Conservation (phyloP, 192 early-diverging fungal genomes). For the Coemansia sp. region DNA sequence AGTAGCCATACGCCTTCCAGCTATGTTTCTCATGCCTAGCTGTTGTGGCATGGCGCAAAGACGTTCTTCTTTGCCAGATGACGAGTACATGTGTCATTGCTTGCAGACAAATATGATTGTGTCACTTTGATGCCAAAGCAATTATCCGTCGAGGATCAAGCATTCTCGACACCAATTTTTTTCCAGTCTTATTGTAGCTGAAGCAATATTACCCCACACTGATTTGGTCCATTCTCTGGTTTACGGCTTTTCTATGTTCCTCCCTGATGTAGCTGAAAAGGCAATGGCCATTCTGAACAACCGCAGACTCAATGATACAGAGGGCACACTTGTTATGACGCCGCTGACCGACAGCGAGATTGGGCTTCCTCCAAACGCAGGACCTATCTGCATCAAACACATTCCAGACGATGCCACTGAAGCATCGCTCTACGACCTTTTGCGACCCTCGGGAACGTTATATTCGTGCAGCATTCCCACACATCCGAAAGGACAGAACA, state of each 20-base stretch:
- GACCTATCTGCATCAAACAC: conserved; percentile 49
- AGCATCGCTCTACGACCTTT: conserved; percentile 41
- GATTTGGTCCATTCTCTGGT: not conserved
- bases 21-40: too few species aligned
- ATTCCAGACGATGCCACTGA: conserved; percentile 49
- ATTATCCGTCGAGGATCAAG: not conserved
- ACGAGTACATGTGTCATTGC: not conserved
- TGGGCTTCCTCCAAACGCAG: conserved; percentile 33
- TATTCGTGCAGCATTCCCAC: conserved; percentile 49
- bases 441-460: conserved; percentile 51
- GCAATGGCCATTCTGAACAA: conserved; percentile 52
- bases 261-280: conserved; percentile 47
- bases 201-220: not conserved
- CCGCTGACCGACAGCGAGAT: conserved; percentile 33
- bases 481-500: conserved; percentile 8
- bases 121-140: too few species aligned
- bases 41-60: too few species aligned
- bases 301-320: conserved; percentile 23
- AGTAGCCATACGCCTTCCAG: conserved; percentile 11
- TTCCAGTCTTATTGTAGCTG: not conserved
- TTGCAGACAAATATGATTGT: not conserved
- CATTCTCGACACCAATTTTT: not conserved
- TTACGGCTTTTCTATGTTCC: conserved; percentile 6
- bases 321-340: conserved; percentile 45
- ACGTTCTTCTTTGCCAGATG: not conserved